Evolutionary conservation across 495 filamentous ascomycete genomes (phyloP), one percentile per base, ranked within the genome.

Genomic region (Lichenothelia convexa): DNA sequence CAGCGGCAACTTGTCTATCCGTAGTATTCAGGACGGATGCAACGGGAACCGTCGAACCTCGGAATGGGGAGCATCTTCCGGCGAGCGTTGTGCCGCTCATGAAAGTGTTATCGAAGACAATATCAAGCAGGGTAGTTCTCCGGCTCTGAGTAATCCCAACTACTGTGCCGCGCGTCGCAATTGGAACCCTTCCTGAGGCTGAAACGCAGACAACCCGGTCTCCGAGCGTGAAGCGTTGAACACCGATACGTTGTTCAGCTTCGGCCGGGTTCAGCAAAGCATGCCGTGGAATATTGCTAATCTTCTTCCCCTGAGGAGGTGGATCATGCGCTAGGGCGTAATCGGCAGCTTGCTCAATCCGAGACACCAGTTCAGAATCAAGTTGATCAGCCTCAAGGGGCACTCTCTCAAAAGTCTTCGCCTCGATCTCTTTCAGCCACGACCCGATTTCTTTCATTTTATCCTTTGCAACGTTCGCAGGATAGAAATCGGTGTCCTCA

Each of bases 341-440:
- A 47, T 93, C 80, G 3, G 81, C 76, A 31, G 80, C 78, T 33
- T 65, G 48, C 48, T 93, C 84, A 41, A 97, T 84, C 46, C 70
- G 49, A 60, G 72, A 73, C 24, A 95, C 87, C 16, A 80, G 68
- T 36, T 86, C 79, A 3, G 82, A 92, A 50, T 99, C 91, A 1
- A 99, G 67, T 50, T 99, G 91, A 47, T 92, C 80, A 5, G 91
- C 89, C 42, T 95, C 89, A 11, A 95, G 70, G 6, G 91, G 85
- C 2, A 95, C 91, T 38, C 74, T 73, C 53, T 94, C 86, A 49
- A 99, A 91, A 45, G 72, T 75, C 65, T 80, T 93, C 0, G 79
- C 73, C 55, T 94, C 79, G 15, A 89, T 68, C 8, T 71, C 74
- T 56, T 92, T 95, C 21, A 99, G 64, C 87, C 87, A 99, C 13